Base-by-base conservation (phyloP, 805 yeast species). In the Yamadazyma philogaea region DNA sequence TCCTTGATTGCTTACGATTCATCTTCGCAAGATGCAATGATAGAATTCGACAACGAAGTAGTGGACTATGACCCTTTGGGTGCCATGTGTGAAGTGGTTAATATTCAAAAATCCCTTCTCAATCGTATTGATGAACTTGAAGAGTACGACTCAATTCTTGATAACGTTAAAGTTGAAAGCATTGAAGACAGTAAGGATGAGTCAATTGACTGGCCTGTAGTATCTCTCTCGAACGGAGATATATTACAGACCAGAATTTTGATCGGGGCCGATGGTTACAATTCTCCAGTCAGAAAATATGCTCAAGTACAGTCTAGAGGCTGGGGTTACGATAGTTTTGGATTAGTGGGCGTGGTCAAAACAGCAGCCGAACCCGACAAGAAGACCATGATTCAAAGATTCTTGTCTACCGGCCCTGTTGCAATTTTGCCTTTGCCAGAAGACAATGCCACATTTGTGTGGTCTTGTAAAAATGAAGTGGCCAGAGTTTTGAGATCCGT, bases 191-290 rank as follows among this genome's bases (percentile, higher is more conserved):
- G 40, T 6, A 54, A 57, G 2, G 50, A 48, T 28, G 56, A 60
- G 0, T 64, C 65, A 20, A 41, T 63, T 32, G 77, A 79, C 37
- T 87, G 96, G 96, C 97, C 97, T 1, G 57, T 79, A 7, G 81
- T 91, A 11, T 68, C 75, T 19, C 67, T 90, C 11, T 76, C 78
- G 11, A 77, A 76, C 48, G 97, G 96, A 1, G 75, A 77, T 11
- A 49, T 56, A 10, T 70, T 82, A 39, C 77, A 78, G 54, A 76
- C 96, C 0, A 72, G 96, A 42, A 69, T 90, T n/a, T 68, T 90
- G 16, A 79, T 93, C 12, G 99, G 99, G 7, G 96, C 96, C 30
- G 99, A 93, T 60, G 99, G 99, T 1, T 88, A 81, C 60, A 87
- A 89, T 60, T 89, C 97, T 1, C 96, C 97, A 0, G 98, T 86